A percentile compares a stretch with the other conserved stretches of the same genome.
Evolutionary conservation across 805 yeast genomes (phyloP).

Genomic region (Jamesozyma spencerorum): DNA sequence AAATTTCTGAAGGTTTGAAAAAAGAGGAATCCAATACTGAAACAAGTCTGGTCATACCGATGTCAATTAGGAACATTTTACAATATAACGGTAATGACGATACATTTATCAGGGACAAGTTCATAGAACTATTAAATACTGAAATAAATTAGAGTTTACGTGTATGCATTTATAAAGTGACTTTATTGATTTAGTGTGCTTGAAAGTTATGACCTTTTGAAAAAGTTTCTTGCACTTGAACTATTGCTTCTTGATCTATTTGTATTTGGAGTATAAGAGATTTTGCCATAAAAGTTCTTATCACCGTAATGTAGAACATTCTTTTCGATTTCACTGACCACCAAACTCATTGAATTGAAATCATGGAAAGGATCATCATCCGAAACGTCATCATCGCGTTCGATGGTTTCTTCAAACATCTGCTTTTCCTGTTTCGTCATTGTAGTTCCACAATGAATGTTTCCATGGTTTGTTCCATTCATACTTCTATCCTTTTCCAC

Average conservation of each 20-base stretch:
- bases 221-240: slow-evolving; percentile 29
- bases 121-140: background rate
- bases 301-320: slow-evolving; percentile 42
- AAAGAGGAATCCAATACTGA: slow-evolving; percentile 7
- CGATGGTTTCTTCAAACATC: slow-evolving; percentile 29
- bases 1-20: slow-evolving; percentile 19
- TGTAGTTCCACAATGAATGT: background rate
- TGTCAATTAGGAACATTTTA: slow-evolving; percentile 8
- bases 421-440: slow-evolving; percentile 20
- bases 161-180: background rate
- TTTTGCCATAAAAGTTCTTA: slow-evolving; percentile 34
- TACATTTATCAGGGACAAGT: background rate
- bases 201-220: slow-evolving; percentile 16
- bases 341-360: slow-evolving; percentile 78
- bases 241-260: slow-evolving; percentile 32
- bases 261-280: slow-evolving; percentile 33
- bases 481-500: background rate
- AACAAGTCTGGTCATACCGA: slow-evolving; percentile 5
- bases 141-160: background rate
- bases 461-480: background rate
- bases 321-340: slow-evolving; percentile 49
- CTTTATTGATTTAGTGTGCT: background rate
- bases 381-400: slow-evolving; percentile 30
- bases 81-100: background rate
- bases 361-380: slow-evolving; percentile 69